Base-by-base conservation (phyloP, 768 basidiomycete species). In the Phylloporus rhodoxanthus region DNA sequence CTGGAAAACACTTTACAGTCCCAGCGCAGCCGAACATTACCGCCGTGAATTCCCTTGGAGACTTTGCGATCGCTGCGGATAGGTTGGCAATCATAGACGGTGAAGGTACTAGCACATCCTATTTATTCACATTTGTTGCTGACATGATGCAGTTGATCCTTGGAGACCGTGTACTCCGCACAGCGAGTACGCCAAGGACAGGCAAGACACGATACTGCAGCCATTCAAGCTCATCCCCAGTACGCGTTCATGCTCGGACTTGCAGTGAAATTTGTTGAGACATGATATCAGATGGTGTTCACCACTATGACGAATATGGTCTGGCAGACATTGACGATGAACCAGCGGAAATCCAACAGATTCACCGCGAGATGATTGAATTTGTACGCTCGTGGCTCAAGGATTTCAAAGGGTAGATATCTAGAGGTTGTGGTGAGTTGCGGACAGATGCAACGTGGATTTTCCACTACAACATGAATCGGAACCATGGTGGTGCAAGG, bases 141-240 rank as follows among this genome's bases (percentile, higher is more conserved):
- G 9, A 52, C 37, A n/a, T 21, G 21, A 25, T 15, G 17, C 40
- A 89, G 88, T 87, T 28, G 92, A 95, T 68, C 91, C 92, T 14
- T 96, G 92, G 92, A 78, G 85, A 49, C 90, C 91, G 0, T 82
- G 81, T 57, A 91, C 88, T 9, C 88, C 89, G 0, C 90, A 90
- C 63, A 87, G 87, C 55, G 72, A 77, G 43, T 79, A 87, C 43
- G 91, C 91, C 3, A 60, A 69, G 6, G 73, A 80, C 41, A 75
- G 92, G 15, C 65, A 74, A 37, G 90, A 92, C 66, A 91, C 90
- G 1, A 67, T 83, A 14, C 60, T 82, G 30, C 74, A 77, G 33
- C 94, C 94, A 1, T 91, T 91, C 70, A 92, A 93, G 64, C 60
- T 94, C 36, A 96, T 96, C 50, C 84, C 85, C 9, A 75, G 91